These are phyloP conservation scores for Geoglossum glabrum DNA, from an alignment of 495 filamentous ascomycete genomes.

Conservation along the genomic window DNA sequence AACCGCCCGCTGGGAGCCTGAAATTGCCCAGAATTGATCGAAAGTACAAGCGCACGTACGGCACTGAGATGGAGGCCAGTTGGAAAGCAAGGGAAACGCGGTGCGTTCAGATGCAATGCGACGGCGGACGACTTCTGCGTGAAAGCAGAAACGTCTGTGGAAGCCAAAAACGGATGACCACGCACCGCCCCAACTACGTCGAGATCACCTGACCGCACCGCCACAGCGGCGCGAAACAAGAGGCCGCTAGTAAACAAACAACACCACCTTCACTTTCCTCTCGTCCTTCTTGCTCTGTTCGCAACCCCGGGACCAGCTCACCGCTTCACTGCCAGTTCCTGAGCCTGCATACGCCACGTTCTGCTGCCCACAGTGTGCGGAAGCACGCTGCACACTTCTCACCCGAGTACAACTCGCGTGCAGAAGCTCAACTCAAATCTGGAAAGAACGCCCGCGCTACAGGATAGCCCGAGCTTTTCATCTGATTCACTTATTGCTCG, in stretches of 20 bases:
- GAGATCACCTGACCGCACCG: neutral
- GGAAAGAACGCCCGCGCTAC: neutral
- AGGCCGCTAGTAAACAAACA: neutral
- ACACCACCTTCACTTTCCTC: neutral
- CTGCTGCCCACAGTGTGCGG: neutral
- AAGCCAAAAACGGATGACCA: neutral
- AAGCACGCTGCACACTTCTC: neutral
- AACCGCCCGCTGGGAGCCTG: neutral
- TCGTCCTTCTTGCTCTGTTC: neutral
- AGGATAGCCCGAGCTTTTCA: neutral
- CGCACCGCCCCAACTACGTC: neutral
- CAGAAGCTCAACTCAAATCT: neutral
- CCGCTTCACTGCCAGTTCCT: neutral
- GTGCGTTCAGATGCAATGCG: neutral
- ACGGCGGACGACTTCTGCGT: neutral
- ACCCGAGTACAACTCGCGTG: neutral
- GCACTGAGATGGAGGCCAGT: neutral
- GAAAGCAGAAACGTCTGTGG: conserved; percentile 1
- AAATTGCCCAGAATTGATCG: neutral
- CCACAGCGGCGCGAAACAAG: neutral
- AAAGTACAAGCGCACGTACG: neutral
- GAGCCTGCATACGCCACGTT: neutral
- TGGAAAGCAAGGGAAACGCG: neutral
- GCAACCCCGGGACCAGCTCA: neutral
- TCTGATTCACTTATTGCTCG: neutral